phyloP scores from a whole-genome alignment of 2,329 filamentous ascomycete species.

The Scedosporium minutisporum region DNA sequence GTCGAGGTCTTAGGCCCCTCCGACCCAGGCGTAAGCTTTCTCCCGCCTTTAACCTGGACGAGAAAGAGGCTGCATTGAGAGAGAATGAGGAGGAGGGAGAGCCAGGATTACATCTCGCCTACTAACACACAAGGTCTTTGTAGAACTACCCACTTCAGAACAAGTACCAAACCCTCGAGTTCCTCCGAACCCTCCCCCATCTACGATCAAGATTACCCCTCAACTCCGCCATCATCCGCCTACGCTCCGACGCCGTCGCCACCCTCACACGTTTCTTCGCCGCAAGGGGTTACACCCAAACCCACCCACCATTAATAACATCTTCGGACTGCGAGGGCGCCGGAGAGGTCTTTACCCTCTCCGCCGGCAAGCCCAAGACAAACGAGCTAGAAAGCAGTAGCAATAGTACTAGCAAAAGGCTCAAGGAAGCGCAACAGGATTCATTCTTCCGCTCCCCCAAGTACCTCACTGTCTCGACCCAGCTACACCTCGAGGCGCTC shows the following conservation, averaged over 20 bases:
- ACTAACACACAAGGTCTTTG: neutral
- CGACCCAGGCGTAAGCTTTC: constrained; percentile 60
- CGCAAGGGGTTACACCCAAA: constrained; percentile 62
- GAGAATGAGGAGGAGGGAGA: neutral
- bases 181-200: constrained; percentile 79
- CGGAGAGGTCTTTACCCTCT: constrained; percentile 79
- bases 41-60: neutral
- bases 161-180: constrained; percentile 88
- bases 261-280: constrained; percentile 69
- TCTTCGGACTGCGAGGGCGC: constrained; percentile 96
- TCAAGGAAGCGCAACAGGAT: constrained; percentile 19
- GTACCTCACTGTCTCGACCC: constrained; percentile 90
- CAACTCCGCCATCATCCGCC: constrained; percentile 69
- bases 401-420: constrained; percentile 20
- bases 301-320: constrained; percentile 87
- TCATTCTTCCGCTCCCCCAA: constrained; percentile 80
- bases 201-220: constrained; percentile 72
- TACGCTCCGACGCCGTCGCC: constrained; percentile 72
- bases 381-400: constrained; percentile 13
- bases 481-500: constrained; percentile 88
- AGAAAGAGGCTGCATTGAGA: neutral
- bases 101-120: constrained; percentile 8
- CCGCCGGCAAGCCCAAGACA: constrained; percentile 26
- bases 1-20: constrained; percentile 67
- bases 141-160: constrained; percentile 91